phyloP scores from a whole-genome alignment of 139 green algal species.

The Coccomyxa sp. region DNA sequence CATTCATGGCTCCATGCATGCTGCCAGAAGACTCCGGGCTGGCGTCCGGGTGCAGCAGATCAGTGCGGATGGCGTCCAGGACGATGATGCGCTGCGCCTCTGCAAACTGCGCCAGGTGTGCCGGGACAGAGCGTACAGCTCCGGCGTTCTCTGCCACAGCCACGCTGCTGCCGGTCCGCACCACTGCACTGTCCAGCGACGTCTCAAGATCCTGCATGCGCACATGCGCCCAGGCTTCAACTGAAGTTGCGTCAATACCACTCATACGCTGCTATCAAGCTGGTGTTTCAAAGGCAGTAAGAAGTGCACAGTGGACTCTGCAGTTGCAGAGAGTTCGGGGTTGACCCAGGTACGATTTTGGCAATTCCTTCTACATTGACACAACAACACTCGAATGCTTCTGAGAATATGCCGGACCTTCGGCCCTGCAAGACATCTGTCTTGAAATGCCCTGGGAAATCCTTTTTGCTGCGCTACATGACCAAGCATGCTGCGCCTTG shows the following conservation, averaged over 20 bases:
- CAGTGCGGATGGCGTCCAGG: constrained; percentile 58
- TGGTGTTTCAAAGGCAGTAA: no score
- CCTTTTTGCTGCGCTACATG: no score
- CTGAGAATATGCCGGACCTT: no score
- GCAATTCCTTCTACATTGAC: not conserved
- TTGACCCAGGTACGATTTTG: no score
- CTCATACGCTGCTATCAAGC: no score
- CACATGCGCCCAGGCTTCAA: not conserved
- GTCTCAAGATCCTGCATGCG: constrained; percentile 22
- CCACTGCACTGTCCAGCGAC: constrained; percentile 13
- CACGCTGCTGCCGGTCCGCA: constrained; percentile 3
- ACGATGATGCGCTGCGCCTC: constrained; percentile 71
- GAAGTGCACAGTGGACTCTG: no score
- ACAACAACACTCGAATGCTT: no score
- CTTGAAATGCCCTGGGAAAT: not conserved
- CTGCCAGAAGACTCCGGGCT: not conserved
- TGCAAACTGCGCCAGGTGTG: constrained; percentile 48
- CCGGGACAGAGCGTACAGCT: constrained; percentile 28
- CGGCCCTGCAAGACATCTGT: no score
- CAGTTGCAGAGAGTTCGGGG: no score
- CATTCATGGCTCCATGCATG: no score
- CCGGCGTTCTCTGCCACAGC: not conserved
- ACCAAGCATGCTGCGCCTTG: not conserved
- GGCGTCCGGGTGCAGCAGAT: constrained; percentile 8
- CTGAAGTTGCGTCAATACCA: no score